Evolutionary conservation across 345 rosid genomes (phyloP).

Genomic region (Citrus medica): DNA sequence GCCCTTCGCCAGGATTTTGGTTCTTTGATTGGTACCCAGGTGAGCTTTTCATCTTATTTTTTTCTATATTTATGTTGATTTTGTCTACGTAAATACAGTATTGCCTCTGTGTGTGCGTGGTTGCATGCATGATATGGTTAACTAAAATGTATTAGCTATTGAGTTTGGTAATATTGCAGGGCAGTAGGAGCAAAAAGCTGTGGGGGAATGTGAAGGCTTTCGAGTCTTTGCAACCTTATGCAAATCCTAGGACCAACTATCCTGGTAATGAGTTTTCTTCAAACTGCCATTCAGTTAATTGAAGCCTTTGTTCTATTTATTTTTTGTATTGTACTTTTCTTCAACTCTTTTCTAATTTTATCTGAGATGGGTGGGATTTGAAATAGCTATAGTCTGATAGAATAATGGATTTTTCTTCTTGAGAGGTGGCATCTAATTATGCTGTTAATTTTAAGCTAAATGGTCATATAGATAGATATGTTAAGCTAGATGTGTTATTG

Average conservation of each 20-base stretch:
- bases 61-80: not conserved
- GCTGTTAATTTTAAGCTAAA: not conserved
- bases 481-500: not conserved
- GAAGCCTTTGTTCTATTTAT: not conserved
- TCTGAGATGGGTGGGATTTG: not conserved
- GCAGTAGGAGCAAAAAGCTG: slow-evolving; percentile 50
- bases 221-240: slow-evolving; percentile 82
- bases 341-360: not conserved
- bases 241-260: slow-evolving; percentile 74
- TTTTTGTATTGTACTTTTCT: not conserved
- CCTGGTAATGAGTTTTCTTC: slow-evolving; percentile 52
- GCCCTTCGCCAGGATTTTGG: slow-evolving; percentile 51
- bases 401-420: not conserved
- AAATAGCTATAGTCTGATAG: not conserved
- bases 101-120: not conserved
- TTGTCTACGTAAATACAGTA: not conserved
- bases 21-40: slow-evolving; percentile 41
- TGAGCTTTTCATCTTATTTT: slow-evolving; percentile 12
- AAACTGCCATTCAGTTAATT: not conserved
- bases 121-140: not conserved
- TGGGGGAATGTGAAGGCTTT: slow-evolving; percentile 82
- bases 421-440: not conserved
- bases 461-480: not conserved
- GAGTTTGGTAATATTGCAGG: slow-evolving; percentile 35
- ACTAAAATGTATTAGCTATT: slow-evolving; percentile 5